Conservation (phyloP, 495 filamentous ascomycete species). For the Evernia prunastri region DNA sequence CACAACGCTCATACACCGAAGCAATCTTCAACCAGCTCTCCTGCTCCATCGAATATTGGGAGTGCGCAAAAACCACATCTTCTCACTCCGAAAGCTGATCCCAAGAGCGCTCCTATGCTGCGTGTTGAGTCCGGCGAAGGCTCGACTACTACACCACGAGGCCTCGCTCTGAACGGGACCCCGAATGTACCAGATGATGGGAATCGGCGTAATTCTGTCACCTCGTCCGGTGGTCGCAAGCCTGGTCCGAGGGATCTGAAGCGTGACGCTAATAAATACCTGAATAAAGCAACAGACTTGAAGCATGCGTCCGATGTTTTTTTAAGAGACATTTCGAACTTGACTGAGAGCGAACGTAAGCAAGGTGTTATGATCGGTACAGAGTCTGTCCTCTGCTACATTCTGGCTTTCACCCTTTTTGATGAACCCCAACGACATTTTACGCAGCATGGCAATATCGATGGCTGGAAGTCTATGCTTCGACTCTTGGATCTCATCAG, state of each 20-base stretch:
- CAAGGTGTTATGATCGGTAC: slow-evolving; percentile 40
- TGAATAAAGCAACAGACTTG: slow-evolving; percentile 40
- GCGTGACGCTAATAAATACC: slow-evolving; percentile 41
- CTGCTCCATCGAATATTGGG: not conserved
- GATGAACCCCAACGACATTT: slow-evolving; percentile 32
- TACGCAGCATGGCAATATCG: slow-evolving; percentile 37
- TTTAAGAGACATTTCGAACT: slow-evolving; percentile 30
- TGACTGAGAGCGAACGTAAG: slow-evolving; percentile 34
- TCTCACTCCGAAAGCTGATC: slow-evolving; percentile 9
- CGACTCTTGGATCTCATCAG: slow-evolving; percentile 42
- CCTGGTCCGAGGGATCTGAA: slow-evolving; percentile 7
- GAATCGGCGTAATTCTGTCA: slow-evolving; percentile 27
- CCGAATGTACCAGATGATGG: slow-evolving; percentile 27
- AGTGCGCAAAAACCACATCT: slow-evolving; percentile 12
- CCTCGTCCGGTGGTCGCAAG: slow-evolving; percentile 27
- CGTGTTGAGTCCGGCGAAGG: slow-evolving; percentile 30
- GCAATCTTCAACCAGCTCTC: not conserved
- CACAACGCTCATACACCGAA: slow-evolving; percentile 5
- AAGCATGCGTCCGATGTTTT: slow-evolving; percentile 44
- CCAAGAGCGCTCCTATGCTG: slow-evolving; percentile 24
- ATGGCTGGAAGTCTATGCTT: slow-evolving; percentile 45
- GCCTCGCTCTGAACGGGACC: slow-evolving; percentile 28
- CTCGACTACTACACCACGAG: slow-evolving; percentile 32
- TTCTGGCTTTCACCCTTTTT: slow-evolving; percentile 44
- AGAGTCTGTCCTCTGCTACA: slow-evolving; percentile 46